Base-by-base conservation (phyloP, 1,284 basidiomycete genomes). In the Irpex sp. region DNA sequence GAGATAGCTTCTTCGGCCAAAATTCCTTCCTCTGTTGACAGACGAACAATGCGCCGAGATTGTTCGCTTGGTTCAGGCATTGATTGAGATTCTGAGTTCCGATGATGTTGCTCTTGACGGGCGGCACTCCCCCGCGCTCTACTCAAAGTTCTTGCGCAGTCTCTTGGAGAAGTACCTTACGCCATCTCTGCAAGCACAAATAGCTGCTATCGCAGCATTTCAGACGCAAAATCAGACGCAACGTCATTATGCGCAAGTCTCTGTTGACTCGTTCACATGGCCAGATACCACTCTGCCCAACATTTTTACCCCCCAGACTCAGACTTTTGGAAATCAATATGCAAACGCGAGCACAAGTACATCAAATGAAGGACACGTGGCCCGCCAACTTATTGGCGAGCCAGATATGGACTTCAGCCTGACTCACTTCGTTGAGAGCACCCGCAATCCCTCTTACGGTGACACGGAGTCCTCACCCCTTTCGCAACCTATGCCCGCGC, bases 91-190 rank as follows among this genome's bases (percentile, higher is more conserved):
- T 5, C 71, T 85, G 50, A 73, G 77, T 6, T 84, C 82, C 0
- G 75, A 77, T 35, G 74, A 77, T 11, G 63, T 64, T 39, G 57
- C 39, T 7, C 37, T 64, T 7, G 63, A 64, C 50, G 60, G 57
- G 11, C 55, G 60, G 13, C 63, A 64, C 35, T 39, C 63, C 8
- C 63, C 63, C 11, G 57, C 57, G 15, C 33, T 84, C 15, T 83
- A 85, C 67, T 79, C 83, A 43, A 79, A 80, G 1, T 86, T 86
- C 68, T 71, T 86, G 11, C 74, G 76, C 4, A 78, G 76, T 1
- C 71, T 85, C n/a, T 74, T 86, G 58, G 72, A 68, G 1, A 80
- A 78, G 66, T 76, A 81, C 67, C 64, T 58, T 46, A 63, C 64
- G n/a, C 64, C 68, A 74, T 13, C 59, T n/a, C 46, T 63, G 51